Evolutionary conservation across 257 asterid species (phyloP).

Genomic region (Linaria vulgaris): DNA sequence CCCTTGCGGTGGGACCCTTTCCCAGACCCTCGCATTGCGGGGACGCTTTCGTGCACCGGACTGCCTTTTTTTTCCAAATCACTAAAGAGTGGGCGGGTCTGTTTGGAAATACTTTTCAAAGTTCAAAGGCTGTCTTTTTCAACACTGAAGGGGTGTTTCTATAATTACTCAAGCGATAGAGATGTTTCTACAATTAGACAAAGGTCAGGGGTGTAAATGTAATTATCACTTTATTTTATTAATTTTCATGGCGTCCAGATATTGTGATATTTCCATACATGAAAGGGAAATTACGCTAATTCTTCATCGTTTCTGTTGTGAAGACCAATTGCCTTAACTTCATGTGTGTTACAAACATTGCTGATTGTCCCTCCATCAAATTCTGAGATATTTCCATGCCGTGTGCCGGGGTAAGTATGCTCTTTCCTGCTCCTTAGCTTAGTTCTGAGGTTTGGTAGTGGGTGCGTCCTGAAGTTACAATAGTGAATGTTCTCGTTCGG

Average conservation of each 20-base stretch:
- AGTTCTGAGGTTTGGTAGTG: background rate
- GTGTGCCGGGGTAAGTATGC: conserved; percentile 17
- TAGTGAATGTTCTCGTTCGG: background rate
- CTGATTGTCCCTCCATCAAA: too few species aligned
- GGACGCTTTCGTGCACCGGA: too few species aligned
- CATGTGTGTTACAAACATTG: conserved; percentile 27
- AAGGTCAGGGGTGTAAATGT: background rate
- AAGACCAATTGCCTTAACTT: conserved; percentile 18
- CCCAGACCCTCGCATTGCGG: too few species aligned
- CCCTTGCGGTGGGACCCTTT: too few species aligned
- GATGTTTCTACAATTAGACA: background rate
- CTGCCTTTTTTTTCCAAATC: too few species aligned
- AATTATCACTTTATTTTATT: background rate
- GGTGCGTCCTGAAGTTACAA: background rate
- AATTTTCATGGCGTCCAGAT: too few species aligned
- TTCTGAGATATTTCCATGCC: too few species aligned
- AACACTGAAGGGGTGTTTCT: too few species aligned
- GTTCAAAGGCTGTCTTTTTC: too few species aligned
- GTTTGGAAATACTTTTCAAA: too few species aligned
- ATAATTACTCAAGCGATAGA: too few species aligned
- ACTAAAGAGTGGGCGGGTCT: too few species aligned
- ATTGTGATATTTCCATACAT: background rate
- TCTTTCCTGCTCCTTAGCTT: conserved; percentile 23
- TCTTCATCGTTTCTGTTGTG: background rate
- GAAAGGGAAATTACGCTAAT: background rate